These are phyloP conservation scores for Lineolata rhizophorae DNA, from an alignment of 495 filamentous ascomycete genomes.

Conservation along the genomic window DNA sequence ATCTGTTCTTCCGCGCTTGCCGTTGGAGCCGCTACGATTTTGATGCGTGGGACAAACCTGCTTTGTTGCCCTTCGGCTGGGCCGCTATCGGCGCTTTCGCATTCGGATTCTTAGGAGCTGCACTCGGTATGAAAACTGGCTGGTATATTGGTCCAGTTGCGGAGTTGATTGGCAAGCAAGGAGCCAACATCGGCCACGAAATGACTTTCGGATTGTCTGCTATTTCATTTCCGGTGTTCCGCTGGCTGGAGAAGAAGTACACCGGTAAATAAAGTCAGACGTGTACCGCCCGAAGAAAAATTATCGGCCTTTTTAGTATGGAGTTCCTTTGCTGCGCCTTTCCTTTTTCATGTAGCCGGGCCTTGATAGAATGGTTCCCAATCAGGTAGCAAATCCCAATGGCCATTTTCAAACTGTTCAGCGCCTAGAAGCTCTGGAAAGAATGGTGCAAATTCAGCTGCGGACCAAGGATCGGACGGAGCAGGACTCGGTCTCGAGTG, in stretches of 20 bases:
- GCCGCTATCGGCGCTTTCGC: slow-evolving; percentile 5
- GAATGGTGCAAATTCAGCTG: slow-evolving; percentile 6
- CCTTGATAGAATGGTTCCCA: slow-evolving; percentile 3
- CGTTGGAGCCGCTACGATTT: slow-evolving; percentile 6
- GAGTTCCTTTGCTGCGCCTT: too few relatives aligned
- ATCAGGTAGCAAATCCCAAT: slow-evolving; percentile 5
- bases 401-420: slow-evolving; percentile 1
- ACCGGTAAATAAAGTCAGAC: slow-evolving; percentile 4
- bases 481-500: slow-evolving; percentile 5
- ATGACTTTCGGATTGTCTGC: slow-evolving; percentile 8
- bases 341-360: too few relatives aligned
- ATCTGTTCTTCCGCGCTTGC: slow-evolving; percentile 4
- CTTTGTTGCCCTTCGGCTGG: slow-evolving; percentile 7
- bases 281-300: too few relatives aligned
- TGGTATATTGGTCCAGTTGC: slow-evolving; percentile 7
- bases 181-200: slow-evolving; percentile 9
- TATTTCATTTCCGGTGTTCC: slow-evolving; percentile 6
- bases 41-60: slow-evolving; percentile 6
- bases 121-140: slow-evolving; percentile 7
- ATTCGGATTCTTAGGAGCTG: slow-evolving; percentile 7
- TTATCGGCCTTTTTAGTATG: too few relatives aligned
- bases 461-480: slow-evolving; percentile 3
- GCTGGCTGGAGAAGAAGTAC: slow-evolving; percentile 7
- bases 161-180: slow-evolving; percentile 7
- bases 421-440: slow-evolving; percentile 7